phyloP scores from a whole-genome alignment of 1,284 basidiomycete species.

The Trichosporon ovoides region DNA sequence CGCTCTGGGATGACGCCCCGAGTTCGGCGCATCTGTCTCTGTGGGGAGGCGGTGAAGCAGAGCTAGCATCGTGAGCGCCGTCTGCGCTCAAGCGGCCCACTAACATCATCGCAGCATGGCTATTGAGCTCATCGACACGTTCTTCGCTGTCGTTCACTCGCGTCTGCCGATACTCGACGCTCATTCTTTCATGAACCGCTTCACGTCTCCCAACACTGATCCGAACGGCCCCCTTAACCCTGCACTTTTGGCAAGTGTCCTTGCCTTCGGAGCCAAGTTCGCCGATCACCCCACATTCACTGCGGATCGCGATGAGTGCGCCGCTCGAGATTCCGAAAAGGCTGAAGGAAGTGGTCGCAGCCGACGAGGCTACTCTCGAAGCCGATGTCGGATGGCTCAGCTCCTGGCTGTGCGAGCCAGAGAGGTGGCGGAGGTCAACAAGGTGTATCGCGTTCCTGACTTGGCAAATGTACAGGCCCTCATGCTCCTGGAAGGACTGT shows the following conservation, averaged over 20 bases:
- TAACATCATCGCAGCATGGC: slow-evolving; percentile 58
- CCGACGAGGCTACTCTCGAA: neutral
- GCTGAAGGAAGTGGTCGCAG: slow-evolving; percentile 14
- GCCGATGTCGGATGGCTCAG: slow-evolving; percentile 66
- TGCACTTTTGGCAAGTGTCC: slow-evolving; percentile 73
- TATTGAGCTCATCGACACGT: slow-evolving; percentile 76
- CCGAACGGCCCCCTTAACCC: slow-evolving; percentile 56
- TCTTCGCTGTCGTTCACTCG: slow-evolving; percentile 67
- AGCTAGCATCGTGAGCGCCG: slow-evolving; percentile 23
- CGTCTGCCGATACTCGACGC: slow-evolving; percentile 75
- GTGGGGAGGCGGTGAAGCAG: slow-evolving; percentile 23
- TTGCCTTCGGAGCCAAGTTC: slow-evolving; percentile 89
- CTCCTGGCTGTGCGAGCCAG: slow-evolving; percentile 70
- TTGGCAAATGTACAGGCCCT: slow-evolving; percentile 61
- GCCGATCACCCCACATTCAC: slow-evolving; percentile 76
- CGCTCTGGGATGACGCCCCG: slow-evolving; percentile 36
- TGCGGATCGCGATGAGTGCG: slow-evolving; percentile 62
- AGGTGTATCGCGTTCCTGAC: slow-evolving; percentile 72
- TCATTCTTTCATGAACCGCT: slow-evolving; percentile 61
- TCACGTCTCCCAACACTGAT: slow-evolving; percentile 32
- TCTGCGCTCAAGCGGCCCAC: neutral
- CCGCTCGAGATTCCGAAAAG: slow-evolving; percentile 21
- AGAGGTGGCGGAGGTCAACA: slow-evolving; percentile 75
- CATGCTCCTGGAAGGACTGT: slow-evolving; percentile 36
- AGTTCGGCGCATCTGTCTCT: slow-evolving; percentile 30